These are phyloP conservation scores for Lasiodiplodia gonubiensis DNA, from an alignment of 2,329 filamentous ascomycete genomes.

Conservation along the genomic window DNA sequence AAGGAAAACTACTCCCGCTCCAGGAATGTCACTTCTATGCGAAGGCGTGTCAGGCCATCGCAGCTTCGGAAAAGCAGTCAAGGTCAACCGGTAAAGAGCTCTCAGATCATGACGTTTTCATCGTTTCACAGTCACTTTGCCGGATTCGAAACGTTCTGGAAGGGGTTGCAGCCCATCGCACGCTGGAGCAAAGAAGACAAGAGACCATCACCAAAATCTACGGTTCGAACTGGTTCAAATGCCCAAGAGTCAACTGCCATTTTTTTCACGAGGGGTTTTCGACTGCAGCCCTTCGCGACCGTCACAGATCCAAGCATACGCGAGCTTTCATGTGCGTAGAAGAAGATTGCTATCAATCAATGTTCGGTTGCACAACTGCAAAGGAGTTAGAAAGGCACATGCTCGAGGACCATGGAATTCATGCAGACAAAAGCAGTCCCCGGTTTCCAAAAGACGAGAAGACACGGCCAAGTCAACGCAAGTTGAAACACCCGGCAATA, in stretches of 20 bases:
- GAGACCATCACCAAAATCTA: not conserved
- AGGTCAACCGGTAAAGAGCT: not conserved
- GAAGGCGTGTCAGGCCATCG: not conserved
- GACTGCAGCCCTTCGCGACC: accelerated
- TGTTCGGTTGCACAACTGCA: not conserved
- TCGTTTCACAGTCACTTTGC: not conserved
- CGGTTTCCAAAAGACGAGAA: not conserved
- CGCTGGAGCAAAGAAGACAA: not conserved
- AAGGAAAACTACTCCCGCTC: not conserved
- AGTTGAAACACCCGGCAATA: not conserved
- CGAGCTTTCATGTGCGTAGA: not conserved
- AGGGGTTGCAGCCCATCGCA: not conserved
- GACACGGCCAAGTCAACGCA: not conserved
- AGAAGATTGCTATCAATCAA: not conserved
- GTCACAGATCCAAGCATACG: not conserved
- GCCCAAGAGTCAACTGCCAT: not conserved
- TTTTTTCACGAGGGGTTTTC: not conserved
- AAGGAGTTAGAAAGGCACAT: not conserved
- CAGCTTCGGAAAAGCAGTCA: not conserved
- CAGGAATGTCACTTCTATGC: not conserved
- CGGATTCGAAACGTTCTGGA: not conserved
- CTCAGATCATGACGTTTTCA: not conserved
- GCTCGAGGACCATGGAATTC: not conserved
- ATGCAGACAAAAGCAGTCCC: no score
- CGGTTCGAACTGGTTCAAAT: not conserved